Evolutionary conservation across 2,329 filamentous ascomycete genomes (phyloP), one percentile per base, ranked within the genome.

Genomic region (Ophiognomonia clavigignenti-juglandacearum): DNA sequence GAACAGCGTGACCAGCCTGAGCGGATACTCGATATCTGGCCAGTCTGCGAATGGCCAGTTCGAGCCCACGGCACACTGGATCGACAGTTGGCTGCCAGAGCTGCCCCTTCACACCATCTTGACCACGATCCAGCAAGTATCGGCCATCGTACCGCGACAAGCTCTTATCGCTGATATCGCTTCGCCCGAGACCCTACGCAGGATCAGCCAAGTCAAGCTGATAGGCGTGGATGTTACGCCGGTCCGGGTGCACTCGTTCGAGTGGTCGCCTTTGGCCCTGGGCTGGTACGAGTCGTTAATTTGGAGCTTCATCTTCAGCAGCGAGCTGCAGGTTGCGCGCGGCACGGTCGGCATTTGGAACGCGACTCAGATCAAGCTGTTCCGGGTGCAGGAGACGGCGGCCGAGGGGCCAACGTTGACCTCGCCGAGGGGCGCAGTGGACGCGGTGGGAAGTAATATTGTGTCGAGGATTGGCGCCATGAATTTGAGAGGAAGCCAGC

Each of bases 211-310:
- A 16, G 75, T 85, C 1, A 74, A 79, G 42, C 71, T 95, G 36
- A 76, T 82, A 9, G 84, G 82, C 8, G 80, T 96, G 31, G 89
- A 96, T 38, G 79, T 86, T 1, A 82, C 82, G 1, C 75, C 85
- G 0, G 77, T 88, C 43, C 79, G 86, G 26, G 85, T 93, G 14
- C 91, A 96, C 61, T 85, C 88, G 13, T 97, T 97, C 59, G 89
- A 96, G 67, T 97, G 92, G 92, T 92, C 90, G 3, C 84, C 88
- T 0, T 73, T 96, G 27, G 86, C 88, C 0, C 74, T 97, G 42
- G 92, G 91, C 40, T 97, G 93, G 93, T 96, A 97, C 64, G 89
- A 96, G 65, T 92, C 88, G 5, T 74, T 97, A 11, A 74, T 98
- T 9, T 98, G 93, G 93, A 85, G 89, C 14, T 88, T 96, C 57